Evolutionary conservation across 2,329 filamentous ascomycete species (phyloP).

Genomic region (Aspergillus ruber): DNA sequence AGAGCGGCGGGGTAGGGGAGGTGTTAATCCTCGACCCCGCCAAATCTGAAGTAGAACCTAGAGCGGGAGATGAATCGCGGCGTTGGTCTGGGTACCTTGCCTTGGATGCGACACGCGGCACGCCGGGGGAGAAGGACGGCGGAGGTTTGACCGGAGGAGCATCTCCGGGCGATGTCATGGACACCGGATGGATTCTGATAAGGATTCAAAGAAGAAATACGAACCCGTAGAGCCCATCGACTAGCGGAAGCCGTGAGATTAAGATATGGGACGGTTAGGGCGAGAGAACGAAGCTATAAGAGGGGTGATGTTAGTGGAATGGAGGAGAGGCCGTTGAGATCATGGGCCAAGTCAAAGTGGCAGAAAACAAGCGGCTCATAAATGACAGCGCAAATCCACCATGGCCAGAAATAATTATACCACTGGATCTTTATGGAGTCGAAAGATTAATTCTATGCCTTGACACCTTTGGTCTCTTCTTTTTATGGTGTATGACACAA

Average conservation of each 20-base stretch:
- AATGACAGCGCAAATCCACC: too few species aligned
- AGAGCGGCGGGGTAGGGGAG: constrained; percentile 47
- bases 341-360: too few species aligned
- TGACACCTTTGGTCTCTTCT: too few species aligned
- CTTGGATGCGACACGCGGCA: constrained; percentile 56
- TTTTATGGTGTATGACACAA: too few species aligned
- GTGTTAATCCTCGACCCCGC: constrained; percentile 51
- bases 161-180: constrained; percentile 65
- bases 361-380: too few species aligned
- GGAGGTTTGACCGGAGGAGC: constrained; percentile 60
- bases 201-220: constrained; percentile 9
- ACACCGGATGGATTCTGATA: constrained; percentile 32
- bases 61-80: constrained; percentile 43
- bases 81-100: constrained; percentile 46
- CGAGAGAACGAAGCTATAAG: not conserved
- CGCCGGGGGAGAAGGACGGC: constrained; percentile 62
- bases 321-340: too few species aligned
- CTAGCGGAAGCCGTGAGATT: constrained; percentile 2
- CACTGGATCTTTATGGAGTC: too few species aligned
- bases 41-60: constrained; percentile 26
- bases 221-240: constrained; percentile 26
- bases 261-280: not conserved
- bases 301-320: not conserved
- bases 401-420: too few species aligned
- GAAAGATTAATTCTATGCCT: too few species aligned